Evolutionary conservation across 768 basidiomycete species (phyloP).

Genomic region (Boletus coccyginus): DNA sequence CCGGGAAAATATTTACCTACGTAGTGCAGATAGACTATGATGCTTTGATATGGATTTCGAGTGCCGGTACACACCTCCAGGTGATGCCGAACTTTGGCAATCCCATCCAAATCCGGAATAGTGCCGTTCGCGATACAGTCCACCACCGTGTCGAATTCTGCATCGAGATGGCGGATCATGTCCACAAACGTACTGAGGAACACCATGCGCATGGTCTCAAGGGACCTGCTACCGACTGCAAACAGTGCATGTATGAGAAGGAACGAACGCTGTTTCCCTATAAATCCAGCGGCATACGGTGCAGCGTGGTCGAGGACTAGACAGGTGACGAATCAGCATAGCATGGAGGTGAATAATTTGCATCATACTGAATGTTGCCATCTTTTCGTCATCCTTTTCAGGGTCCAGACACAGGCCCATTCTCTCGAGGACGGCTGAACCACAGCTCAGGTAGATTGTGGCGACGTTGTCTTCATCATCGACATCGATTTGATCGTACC

Average conservation of each 20-base stretch:
- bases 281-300: background rate
- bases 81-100: slow-evolving; percentile 1
- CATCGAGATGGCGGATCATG: slow-evolving; percentile 8
- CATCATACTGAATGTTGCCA: background rate
- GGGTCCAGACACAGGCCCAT: background rate
- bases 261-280: slow-evolving; percentile 3
- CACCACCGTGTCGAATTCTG: slow-evolving; percentile 5
- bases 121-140: slow-evolving; percentile 10
- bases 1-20: slow-evolving; percentile 1
- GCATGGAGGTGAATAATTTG: background rate
- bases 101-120: slow-evolving; percentile 1
- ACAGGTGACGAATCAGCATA: background rate
- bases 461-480: background rate
- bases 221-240: background rate
- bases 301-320: slow-evolving; percentile 5
- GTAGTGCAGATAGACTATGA: background rate
- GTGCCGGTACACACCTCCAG: background rate
- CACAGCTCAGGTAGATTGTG: background rate
- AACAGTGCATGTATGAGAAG: slow-evolving; percentile 6
- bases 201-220: background rate
- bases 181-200: slow-evolving; percentile 10
- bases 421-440: background rate
- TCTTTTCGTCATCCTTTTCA: slow-evolving; percentile 4
- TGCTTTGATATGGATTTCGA: background rate
- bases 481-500: background rate